Evolutionary conservation across 345 rosid genomes (phyloP).

Genomic region (Physaria fendleri): DNA sequence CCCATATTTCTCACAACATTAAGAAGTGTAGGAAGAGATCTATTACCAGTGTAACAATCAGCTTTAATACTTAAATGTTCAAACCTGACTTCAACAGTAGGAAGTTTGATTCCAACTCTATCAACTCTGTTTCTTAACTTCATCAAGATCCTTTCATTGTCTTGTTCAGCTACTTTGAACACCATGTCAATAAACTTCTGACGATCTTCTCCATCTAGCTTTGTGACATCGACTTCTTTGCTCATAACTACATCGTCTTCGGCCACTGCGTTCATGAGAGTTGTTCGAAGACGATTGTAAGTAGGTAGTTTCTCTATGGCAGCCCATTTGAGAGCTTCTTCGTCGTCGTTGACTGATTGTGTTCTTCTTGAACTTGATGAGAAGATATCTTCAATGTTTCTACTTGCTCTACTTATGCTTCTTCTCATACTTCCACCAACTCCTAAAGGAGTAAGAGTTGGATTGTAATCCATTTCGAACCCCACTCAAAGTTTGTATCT

Average conservation of each 20-base stretch:
- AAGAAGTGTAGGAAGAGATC: conserved; percentile 82
- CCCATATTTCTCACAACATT: conserved; percentile 58
- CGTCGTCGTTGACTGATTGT: conserved; percentile 53
- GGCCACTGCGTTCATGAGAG: conserved; percentile 46
- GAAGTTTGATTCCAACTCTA: conserved; percentile 82
- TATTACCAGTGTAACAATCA: conserved; percentile 58
- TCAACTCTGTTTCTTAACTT: conserved; percentile 74
- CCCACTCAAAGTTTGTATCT: not conserved
- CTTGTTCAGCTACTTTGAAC: conserved; percentile 84
- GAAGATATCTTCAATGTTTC: conserved; percentile 58
- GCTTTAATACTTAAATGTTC: conserved; percentile 62
- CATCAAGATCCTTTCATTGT: conserved; percentile 63
- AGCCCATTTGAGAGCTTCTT: conserved; percentile 93
- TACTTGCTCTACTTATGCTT: conserved; percentile 55
- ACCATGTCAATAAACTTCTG: conserved; percentile 65
- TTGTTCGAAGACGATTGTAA: conserved; percentile 63
- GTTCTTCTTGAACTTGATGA: conserved; percentile 35
- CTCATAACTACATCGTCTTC: conserved; percentile 43
- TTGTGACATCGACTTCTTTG: conserved; percentile 61
- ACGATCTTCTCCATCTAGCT: conserved; percentile 56
- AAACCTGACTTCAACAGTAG: conserved; percentile 73
- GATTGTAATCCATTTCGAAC: conserved; percentile 29
- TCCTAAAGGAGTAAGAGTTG: conserved; percentile 12
- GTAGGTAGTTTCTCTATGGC: conserved; percentile 89
- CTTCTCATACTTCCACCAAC: conserved; percentile 26